Evolutionary conservation across 1,284 basidiomycete species (phyloP), one percentile per base, ranked within the genome.

Genomic region (Apiotrichum sp.): DNA sequence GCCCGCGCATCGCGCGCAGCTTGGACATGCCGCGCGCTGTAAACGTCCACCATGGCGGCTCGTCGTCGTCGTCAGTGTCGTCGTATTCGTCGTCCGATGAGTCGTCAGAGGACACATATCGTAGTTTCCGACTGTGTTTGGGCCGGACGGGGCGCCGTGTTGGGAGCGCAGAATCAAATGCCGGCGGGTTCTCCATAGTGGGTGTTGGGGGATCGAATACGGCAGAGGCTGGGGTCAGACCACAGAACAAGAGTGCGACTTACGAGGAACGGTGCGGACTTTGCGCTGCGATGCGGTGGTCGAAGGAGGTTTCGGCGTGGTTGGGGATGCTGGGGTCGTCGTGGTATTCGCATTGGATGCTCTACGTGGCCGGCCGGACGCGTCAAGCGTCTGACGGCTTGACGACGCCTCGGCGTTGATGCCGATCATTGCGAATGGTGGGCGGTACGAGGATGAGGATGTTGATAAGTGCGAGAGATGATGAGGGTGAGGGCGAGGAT

Each of bases 21-120:
- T 65, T 69, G 31, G 56, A 56, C 68, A 70, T 70, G 5, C 72
- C 72, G 6, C 64, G 50, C 11, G 67, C 61, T 0, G 72, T 74
- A 43, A 74, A 74, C 1, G 69, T 71, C 71, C 71, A 74, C 69
- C 69, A 74, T 38, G 70, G 68, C 71, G 79, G 54, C 74, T 77
- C 59, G 71, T 78, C 71, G 35, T 76, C 73, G 36, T 81, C 81
- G 34, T 35, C 85, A 4, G 83, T 82, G 5, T 83, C 83, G 9
- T 86, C 85, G 6, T 38, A 41, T n/a, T 49, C 54, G 8, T 29
- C 45, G 4, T 54, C 53, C 51, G 47, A 53, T 14, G 50, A 47
- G 9, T 55, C 54, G 16, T 42, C 52, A 1, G 58, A 56, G 40
- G 48, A 53, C 29, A 56, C 43, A 13, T 50, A 47, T 3, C 58